Base-by-base conservation (phyloP, 2,329 filamentous ascomycete species). In the Talaromyces sp. region DNA sequence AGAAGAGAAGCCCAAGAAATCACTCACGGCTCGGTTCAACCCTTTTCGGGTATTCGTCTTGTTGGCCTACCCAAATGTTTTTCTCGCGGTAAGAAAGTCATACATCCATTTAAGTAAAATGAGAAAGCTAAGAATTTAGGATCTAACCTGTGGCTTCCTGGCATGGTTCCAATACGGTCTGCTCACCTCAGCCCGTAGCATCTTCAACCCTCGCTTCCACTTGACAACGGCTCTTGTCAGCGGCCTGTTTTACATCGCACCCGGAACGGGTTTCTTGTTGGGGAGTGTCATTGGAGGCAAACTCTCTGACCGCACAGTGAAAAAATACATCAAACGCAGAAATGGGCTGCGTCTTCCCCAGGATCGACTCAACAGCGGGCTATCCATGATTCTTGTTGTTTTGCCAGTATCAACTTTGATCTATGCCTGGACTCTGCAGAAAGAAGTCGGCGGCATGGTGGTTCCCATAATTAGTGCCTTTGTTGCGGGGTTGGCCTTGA, bases 141-240 rank as follows among this genome's bases (percentile, higher is more conserved):
- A 74, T 33, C 25, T 75, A 7, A 72, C 73, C 1, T 75, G 73
- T 57, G 73, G 73, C 54, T 64, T 75, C 22, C 77, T 92, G 2
- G 83, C 91, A 7, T 91, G 87, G 83, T 91, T 92, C 72, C 90
- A 91, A 72, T 90, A 90, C 72, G 80, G 80, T 1, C 78, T 89
- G 2, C 80, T 89, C 11, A 89, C 88, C 0, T 86, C 85, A 0
- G 88, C 90, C 60, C 86, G 89, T 19, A 88, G 89, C 65, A 83
- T 91, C 15, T 80, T 92, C 57, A 91, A 91, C 68, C 89, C 89
- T 0, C 85, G 88, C 27, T 92, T 92, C 76, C 74, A 86, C 59
- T 80, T 92, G 9, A 84, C 84, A 0, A 80, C 84, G 0, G 88
- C 88, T 0, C 79, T 91, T 9, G 82, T 90, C 65, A 84, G 82